These are phyloP conservation scores for Betula pendula DNA, from an alignment of 306 rosid genomes.

Conservation along the genomic window DNA sequence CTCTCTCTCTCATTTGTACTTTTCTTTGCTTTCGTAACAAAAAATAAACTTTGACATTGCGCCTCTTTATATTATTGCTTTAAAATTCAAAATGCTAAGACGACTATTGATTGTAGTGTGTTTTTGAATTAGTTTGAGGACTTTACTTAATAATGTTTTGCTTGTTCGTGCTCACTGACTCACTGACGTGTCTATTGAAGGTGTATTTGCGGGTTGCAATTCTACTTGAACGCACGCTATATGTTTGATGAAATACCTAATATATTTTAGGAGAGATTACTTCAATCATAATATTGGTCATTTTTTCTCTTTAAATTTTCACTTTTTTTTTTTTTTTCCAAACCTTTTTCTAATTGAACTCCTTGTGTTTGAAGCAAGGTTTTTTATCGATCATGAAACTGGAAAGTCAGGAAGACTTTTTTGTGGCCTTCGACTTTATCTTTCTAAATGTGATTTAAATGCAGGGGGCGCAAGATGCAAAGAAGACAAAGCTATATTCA, in stretches of 20 bases:
- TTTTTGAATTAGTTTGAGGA: background rate
- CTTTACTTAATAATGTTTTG: background rate
- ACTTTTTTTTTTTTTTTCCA: background rate
- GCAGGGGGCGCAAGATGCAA: slow-evolving; percentile 73
- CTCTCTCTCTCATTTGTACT: background rate
- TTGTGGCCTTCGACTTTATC: slow-evolving; percentile 13
- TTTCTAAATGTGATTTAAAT: slow-evolving; percentile 20
- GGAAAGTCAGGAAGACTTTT: slow-evolving; percentile 1
- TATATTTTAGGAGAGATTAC: background rate
- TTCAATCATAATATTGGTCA: background rate
- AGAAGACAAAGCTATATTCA: slow-evolving; percentile 74
- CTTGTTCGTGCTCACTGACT: background rate
- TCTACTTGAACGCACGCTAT: slow-evolving; percentile 31
- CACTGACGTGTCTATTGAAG: too few relatives aligned
- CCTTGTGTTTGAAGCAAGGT: background rate
- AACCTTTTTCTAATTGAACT: background rate
- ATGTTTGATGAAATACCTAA: slow-evolving; percentile 51
- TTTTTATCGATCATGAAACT: background rate
- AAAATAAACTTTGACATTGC: background rate
- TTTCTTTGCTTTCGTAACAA: background rate
- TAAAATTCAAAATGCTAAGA: too few relatives aligned
- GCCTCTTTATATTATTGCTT: too few relatives aligned
- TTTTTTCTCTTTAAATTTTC: background rate
- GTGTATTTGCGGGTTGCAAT: background rate
- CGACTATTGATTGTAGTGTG: background rate